A percentile compares a stretch with the other conserved stretches of the same genome.
Evolutionary conservation across 176 grass and related monocot genomes (phyloP).

Genomic region (Panicum miliaceum): DNA sequence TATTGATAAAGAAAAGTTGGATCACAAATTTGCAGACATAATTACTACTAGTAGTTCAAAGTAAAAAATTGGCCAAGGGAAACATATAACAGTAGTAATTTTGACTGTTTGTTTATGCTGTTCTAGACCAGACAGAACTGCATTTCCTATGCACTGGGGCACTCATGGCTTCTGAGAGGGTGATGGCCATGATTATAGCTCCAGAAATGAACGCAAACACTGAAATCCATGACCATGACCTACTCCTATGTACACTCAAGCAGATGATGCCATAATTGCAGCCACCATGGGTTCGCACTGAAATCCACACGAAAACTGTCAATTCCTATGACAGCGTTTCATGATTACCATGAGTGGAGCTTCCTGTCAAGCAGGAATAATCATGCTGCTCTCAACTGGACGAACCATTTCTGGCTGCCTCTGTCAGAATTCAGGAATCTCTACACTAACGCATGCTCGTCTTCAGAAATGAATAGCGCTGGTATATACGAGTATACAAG

Average conservation of each 20-base stretch:
- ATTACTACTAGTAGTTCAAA: not conserved
- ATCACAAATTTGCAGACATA: not conserved
- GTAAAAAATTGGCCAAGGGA: not conserved
- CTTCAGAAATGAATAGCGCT: not conserved
- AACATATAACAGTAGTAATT: not conserved
- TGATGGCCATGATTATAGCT: conserved; percentile 40
- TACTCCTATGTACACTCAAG: not conserved
- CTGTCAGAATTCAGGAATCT: not conserved
- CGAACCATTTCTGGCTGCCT: not conserved
- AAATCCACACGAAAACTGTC: conserved; percentile 18
- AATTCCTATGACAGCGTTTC: conserved; percentile 5
- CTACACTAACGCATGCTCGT: not conserved
- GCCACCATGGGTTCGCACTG: conserved; percentile 10
- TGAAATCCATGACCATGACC: conserved; percentile 40
- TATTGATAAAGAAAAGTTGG: no score
- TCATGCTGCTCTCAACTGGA: not conserved
- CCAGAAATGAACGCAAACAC: conserved; percentile 33
- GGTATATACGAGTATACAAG: not conserved
- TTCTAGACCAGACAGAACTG: not conserved
- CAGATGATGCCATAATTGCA: conserved; percentile 14
- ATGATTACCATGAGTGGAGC: conserved; percentile 18
- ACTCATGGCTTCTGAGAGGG: not conserved
- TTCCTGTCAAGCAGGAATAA: conserved; percentile 1
- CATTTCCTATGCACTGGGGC: not conserved
- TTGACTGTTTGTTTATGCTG: not conserved